Evolutionary conservation across 768 basidiomycete genomes (phyloP).

Genomic region (Scleroderma bovista): DNA sequence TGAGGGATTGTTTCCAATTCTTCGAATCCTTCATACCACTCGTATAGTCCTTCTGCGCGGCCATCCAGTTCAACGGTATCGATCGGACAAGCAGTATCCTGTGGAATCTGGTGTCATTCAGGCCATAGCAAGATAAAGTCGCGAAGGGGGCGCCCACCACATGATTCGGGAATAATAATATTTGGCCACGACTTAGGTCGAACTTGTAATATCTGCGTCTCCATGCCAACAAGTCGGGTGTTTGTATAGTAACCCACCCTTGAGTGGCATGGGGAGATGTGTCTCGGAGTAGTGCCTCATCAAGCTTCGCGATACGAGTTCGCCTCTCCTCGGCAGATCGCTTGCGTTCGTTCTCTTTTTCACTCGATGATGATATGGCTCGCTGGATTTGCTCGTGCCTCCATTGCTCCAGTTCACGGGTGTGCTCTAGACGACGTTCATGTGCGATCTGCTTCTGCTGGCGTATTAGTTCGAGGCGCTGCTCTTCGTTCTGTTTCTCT

Average conservation of each 20-base stretch:
- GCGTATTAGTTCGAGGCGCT: conserved; percentile 37
- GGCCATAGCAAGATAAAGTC: neutral
- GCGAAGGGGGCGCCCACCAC: conserved; percentile 33
- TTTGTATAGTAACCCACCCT: conserved; percentile 63
- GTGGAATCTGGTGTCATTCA: neutral
- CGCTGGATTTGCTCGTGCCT: conserved; percentile 42
- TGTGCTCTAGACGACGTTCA: conserved; percentile 46
- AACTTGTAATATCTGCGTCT: conserved; percentile 62
- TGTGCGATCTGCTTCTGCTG: conserved; percentile 43
- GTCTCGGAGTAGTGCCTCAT: conserved; percentile 39
- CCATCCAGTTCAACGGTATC: conserved; percentile 43
- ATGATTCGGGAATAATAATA: conserved; percentile 47
- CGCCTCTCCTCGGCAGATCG: conserved; percentile 34
- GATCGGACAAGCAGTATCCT: conserved; percentile 27
- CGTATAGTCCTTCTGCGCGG: conserved; percentile 42
- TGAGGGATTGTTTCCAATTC: conserved; percentile 59
- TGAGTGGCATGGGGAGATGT: conserved; percentile 29
- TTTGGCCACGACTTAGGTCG: conserved; percentile 32
- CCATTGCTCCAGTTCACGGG: conserved; percentile 48
- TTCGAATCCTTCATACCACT: conserved; percentile 66
- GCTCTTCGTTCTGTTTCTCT: conserved; percentile 43
- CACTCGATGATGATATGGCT: conserved; percentile 40
- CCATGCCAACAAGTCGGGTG: conserved; percentile 50
- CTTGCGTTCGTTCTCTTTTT: conserved; percentile 38
- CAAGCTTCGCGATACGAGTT: conserved; percentile 42